Base-by-base conservation (phyloP, 2,329 filamentous ascomycete species). In the Fusarium penzigii region DNA sequence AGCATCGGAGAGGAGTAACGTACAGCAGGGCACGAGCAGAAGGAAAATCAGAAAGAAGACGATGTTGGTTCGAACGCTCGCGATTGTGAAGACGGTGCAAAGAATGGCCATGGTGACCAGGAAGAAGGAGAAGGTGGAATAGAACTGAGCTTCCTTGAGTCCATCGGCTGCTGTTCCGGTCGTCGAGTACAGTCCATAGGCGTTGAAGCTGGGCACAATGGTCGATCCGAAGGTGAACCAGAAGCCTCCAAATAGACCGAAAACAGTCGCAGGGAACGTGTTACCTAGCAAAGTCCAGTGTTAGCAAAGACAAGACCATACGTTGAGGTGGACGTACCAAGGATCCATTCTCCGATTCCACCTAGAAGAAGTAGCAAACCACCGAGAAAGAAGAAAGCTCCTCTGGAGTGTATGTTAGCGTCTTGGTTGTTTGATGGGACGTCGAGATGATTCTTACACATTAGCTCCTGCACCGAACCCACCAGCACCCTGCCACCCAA, bases 11-110 rank as follows among this genome's bases (percentile, higher is more conserved):
- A 2, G 9, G 9, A 1, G 3, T 3, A 1, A 51, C 67, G 64
- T 59, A 69, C 67, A 68, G 55, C 55, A 60, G 14, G 67, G 61
- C 11, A 81, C 67, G 2, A 89, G 77, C 0, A 75, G 72, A 39
- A 82, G 57, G 70, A 87, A 88, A 63, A 88, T 86, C 32, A 80
- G 57, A 55, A 84, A 77, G 67, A 87, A 87, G 59, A 82, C 73
- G 6, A 87, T 46, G 61, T 89, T 89, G 16, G 86, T 89, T 29
- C 86, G 81, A 10, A 88, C 73, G 8, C 84, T 78, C 64, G 83
- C 85, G 61, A 89, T 74, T 39, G 86, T 70, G 70, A 81, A 88
- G 52, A 88, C 66, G 42, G 85, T 68, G 66, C 79, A 83, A 20
- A 88, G 69, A 7, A 88, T 65, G 2, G 73, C 79, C 84, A 88